Evolutionary conservation across 495 filamentous ascomycete genomes (phyloP).

Genomic region (Pyrenula massariospora): DNA sequence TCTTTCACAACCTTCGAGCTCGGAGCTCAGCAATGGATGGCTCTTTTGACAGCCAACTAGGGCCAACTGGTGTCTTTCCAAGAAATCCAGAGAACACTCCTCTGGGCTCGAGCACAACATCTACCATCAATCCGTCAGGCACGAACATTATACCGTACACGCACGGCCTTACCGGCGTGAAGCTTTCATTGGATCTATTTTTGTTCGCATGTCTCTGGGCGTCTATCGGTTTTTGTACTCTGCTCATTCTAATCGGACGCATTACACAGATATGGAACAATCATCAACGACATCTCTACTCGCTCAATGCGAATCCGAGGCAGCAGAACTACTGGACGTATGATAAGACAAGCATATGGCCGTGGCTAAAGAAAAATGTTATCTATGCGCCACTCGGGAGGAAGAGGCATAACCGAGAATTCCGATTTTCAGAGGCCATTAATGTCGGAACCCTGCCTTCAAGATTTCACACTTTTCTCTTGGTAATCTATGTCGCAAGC

Average conservation of each 20-base stretch:
- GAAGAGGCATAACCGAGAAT: slow-evolving; percentile 79
- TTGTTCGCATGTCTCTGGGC: slow-evolving; percentile 30
- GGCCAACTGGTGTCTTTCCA: neutral
- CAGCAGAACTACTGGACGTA: slow-evolving; percentile 50
- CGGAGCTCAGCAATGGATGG: neutral
- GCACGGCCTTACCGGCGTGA: slow-evolving; percentile 27
- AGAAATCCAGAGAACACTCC: neutral
- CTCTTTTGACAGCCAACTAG: neutral
- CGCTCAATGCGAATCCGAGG: slow-evolving; percentile 34
- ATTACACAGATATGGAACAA: slow-evolving; percentile 51
- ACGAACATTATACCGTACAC: slow-evolving; percentile 15
- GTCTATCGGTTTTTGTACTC: slow-evolving; percentile 34
- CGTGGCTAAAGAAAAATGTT: slow-evolving; percentile 66
- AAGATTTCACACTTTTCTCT: slow-evolving; percentile 67
- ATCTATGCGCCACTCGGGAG: slow-evolving; percentile 71
- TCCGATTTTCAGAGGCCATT: slow-evolving; percentile 75
- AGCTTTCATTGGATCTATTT: slow-evolving; percentile 30
- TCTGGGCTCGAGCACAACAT: neutral
- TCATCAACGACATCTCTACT: slow-evolving; percentile 60
- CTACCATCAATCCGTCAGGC: neutral
- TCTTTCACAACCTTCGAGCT: neutral
- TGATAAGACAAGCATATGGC: slow-evolving; percentile 56
- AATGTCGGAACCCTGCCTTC: slow-evolving; percentile 85
- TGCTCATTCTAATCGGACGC: slow-evolving; percentile 43
- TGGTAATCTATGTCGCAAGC: slow-evolving; percentile 57